These are phyloP conservation scores for Microsporum canis DNA, from an alignment of 2,329 filamentous ascomycete species.

Conservation along the genomic window DNA sequence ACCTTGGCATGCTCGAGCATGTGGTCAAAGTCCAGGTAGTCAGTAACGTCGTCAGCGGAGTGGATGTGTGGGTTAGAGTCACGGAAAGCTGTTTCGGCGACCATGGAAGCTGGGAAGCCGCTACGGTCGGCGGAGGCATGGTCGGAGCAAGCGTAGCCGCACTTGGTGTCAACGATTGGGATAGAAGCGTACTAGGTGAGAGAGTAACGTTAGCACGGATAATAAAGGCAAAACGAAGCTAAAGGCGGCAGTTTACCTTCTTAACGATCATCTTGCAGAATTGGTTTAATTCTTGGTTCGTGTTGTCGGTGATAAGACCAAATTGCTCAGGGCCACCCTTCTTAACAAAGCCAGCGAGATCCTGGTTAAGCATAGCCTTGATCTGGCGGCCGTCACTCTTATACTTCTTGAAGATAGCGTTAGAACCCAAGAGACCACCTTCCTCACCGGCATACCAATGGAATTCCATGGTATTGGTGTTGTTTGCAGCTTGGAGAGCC, in stretches of 20 bases:
- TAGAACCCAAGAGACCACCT: constrained; percentile 73
- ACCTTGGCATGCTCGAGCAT: constrained; percentile 85
- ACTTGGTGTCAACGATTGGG: constrained; percentile 76
- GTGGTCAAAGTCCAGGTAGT: constrained; percentile 69
- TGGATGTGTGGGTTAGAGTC: constrained; percentile 61
- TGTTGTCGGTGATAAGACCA: constrained; percentile 86
- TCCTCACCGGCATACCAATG: constrained; percentile 42
- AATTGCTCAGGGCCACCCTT: constrained; percentile 74
- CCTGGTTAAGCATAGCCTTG: constrained; percentile 96
- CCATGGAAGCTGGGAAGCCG: constrained; percentile 56
- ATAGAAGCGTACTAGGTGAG: constrained; percentile 67
- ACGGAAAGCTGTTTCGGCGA: constrained; percentile 52
- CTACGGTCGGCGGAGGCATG: constrained; percentile 44
- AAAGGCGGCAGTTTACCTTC: constrained; percentile 35
- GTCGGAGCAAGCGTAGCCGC: constrained; percentile 57
- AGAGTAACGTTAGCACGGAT: not conserved
- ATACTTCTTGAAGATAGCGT: constrained; percentile 78
- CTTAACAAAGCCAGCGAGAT: constrained; percentile 92
- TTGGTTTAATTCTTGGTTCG: constrained; percentile 66
- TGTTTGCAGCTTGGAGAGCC: constrained; percentile 50
- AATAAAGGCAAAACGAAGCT: not conserved
- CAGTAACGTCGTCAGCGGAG: constrained; percentile 58
- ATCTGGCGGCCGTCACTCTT: constrained; percentile 61
- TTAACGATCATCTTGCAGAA: constrained; percentile 88
- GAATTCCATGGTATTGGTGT: constrained; percentile 79